Conservation (phyloP, 2,329 filamentous ascomycete genomes). For the Exophiala viscosa region DNA sequence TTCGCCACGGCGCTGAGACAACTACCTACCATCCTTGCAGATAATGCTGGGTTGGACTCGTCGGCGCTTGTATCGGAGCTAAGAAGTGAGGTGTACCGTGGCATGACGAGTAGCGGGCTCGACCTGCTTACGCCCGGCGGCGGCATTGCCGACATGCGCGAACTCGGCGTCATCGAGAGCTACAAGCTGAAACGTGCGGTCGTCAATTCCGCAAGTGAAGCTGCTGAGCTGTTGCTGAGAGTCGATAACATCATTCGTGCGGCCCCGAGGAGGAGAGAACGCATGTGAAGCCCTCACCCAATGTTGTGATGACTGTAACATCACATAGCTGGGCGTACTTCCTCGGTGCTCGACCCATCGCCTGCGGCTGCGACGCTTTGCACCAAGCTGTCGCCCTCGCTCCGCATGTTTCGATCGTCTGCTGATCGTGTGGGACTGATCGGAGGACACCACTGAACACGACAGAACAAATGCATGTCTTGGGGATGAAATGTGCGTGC, state of each 20-base stretch:
- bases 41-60: constrained; percentile 95
- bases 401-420: too few species aligned
- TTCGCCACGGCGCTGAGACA: constrained; percentile 89
- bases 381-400: too few species aligned
- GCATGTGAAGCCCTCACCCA: constrained; percentile 51
- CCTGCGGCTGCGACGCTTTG: too few species aligned
- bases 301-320: too few species aligned
- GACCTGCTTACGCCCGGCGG: constrained; percentile 87
- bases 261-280: constrained; percentile 77
- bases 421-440: too few species aligned
- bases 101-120: constrained; percentile 85
- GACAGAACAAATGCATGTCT: too few species aligned
- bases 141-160: constrained; percentile 91
- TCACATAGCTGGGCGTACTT: too few species aligned
- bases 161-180: constrained; percentile 91
- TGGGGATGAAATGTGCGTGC: too few species aligned
- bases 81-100: constrained; percentile 90
- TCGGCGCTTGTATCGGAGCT: constrained; percentile 89
- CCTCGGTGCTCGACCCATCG: too few species aligned
- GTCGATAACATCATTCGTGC: constrained; percentile 98
- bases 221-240: constrained; percentile 87
- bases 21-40: constrained; percentile 90
- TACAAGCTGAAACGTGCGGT: constrained; percentile 99
- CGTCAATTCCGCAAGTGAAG: constrained; percentile 91
- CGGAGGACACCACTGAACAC: too few species aligned